Percentiles rank a stretch among this genome's conserved stretches.
These are phyloP conservation scores for Phialemoniopsis sp. DNA, from an alignment of 2,329 filamentous ascomycete species.

Conservation along the genomic window DNA sequence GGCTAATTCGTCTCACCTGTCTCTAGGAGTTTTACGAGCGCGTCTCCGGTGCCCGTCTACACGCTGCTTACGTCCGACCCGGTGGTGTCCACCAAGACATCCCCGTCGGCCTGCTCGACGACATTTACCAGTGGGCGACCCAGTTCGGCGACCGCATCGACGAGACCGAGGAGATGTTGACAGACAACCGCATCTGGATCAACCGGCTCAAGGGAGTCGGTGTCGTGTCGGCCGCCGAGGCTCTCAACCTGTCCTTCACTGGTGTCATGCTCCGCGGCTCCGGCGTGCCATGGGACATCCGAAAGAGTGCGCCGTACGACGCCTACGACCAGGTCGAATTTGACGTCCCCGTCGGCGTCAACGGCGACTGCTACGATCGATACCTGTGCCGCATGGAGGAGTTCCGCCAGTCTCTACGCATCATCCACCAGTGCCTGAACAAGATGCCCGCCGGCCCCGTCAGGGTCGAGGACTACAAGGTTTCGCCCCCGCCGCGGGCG, in stretches of 20 bases:
- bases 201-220: constrained; percentile 87
- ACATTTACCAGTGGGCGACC: constrained; percentile 99
- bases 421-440: constrained; percentile 98
- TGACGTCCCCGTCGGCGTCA: constrained; percentile 91
- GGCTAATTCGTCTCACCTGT: constrained; percentile 9
- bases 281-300: constrained; percentile 92
- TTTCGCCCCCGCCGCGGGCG: constrained; percentile 87
- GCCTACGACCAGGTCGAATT: constrained; percentile 98
- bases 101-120: constrained; percentile 87
- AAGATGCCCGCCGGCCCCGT: constrained; percentile 96
- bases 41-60: constrained; percentile 94
- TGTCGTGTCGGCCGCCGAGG: constrained; percentile 85
- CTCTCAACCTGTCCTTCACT: constrained; percentile 94
- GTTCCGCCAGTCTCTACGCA: constrained; percentile 95
- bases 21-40: constrained; percentile 97
- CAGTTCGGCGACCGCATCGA: constrained; percentile 98
- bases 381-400: constrained; percentile 99
- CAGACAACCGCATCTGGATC: constrained; percentile 99
- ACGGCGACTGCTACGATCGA: constrained; percentile 98
- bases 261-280: constrained; percentile 98
- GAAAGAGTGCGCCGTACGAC: constrained; percentile 95
- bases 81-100: constrained; percentile 96
- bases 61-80: constrained; percentile 94
- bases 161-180: constrained; percentile 97
- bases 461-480: constrained; percentile 98